These are phyloP conservation scores for Beauveria scarabaeidicola DNA, from an alignment of 2,329 filamentous ascomycete genomes.

Conservation along the genomic window DNA sequence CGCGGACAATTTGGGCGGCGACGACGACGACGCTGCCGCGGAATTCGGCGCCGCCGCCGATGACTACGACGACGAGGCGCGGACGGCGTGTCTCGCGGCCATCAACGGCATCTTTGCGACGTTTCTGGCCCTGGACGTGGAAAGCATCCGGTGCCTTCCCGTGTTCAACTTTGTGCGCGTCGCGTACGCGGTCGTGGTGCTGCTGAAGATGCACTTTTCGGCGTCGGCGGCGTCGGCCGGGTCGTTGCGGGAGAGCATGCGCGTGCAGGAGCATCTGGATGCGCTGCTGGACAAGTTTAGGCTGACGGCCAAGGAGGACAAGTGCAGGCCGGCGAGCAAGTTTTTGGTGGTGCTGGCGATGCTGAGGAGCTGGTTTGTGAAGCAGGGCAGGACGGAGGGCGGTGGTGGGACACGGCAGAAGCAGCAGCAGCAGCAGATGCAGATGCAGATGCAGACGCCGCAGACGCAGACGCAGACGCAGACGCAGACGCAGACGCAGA, in stretches of 20 bases:
- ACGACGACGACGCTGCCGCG: slow-evolving; percentile 34
- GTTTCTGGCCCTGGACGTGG: slow-evolving; percentile 53
- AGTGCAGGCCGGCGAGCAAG: slow-evolving; percentile 57
- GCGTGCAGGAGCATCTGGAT: slow-evolving; percentile 58
- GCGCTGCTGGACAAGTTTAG: slow-evolving; percentile 61
- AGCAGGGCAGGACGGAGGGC: slow-evolving; percentile 31
- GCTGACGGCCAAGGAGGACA: slow-evolving; percentile 52
- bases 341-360: slow-evolving; percentile 64
- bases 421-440: slow-evolving; percentile 10
- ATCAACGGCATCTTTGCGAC: slow-evolving; percentile 59
- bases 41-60: slow-evolving; percentile 36
- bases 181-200: slow-evolving; percentile 60
- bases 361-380: slow-evolving; percentile 61
- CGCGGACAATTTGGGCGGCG: slow-evolving; percentile 44
- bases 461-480: slow-evolving; percentile 1
- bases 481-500: slow-evolving; percentile 12
- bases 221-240: slow-evolving; percentile 36
- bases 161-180: slow-evolving; percentile 65
- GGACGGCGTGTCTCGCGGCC: slow-evolving; percentile 58
- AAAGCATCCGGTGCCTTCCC: slow-evolving; percentile 54
- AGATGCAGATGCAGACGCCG: slow-evolving; percentile 6
- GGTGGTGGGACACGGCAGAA: neutral
- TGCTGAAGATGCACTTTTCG: slow-evolving; percentile 67
- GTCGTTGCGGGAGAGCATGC: slow-evolving; percentile 46
- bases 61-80: slow-evolving; percentile 45